Evolutionary conservation across 2,329 filamentous ascomycete genomes (phyloP).

Genomic region (Pyricularia grisea): DNA sequence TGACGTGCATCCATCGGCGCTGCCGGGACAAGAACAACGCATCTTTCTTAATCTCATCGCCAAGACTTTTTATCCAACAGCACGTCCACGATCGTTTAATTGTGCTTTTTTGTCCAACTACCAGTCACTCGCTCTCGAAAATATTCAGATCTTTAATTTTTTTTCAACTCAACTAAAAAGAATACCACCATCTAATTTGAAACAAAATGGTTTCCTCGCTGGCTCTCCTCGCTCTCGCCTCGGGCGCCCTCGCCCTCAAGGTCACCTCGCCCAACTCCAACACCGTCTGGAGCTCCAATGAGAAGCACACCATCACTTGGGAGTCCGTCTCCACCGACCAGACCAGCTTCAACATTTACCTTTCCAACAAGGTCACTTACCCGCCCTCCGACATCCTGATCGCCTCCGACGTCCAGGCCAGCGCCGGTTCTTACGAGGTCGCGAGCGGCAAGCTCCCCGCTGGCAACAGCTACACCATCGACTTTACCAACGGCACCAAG

Average conservation of each 20-base stretch:
- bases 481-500: slow-evolving; percentile 3
- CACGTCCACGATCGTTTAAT: not conserved
- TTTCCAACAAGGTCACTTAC: not conserved
- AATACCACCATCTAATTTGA: not conserved
- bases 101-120: not conserved
- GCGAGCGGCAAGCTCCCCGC: not conserved
- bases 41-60: not conserved
- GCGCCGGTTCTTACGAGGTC: not conserved
- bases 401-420: not conserved
- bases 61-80: not conserved
- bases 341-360: not conserved
- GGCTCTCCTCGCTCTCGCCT: not conserved
- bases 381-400: not conserved
- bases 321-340: not conserved
- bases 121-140: not conserved
- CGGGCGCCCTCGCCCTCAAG: not conserved
- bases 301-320: not conserved
- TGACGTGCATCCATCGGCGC: not conserved
- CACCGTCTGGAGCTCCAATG: not conserved
- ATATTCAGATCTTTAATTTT: not conserved
- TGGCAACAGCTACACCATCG: not conserved
- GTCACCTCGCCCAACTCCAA: not conserved
- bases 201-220: not conserved
- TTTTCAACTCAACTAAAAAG: not conserved
- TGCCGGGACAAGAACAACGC: not conserved